These are phyloP conservation scores for Cyberlindnera suaveolens DNA, from an alignment of 805 yeast genomes.

Conservation along the genomic window DNA sequence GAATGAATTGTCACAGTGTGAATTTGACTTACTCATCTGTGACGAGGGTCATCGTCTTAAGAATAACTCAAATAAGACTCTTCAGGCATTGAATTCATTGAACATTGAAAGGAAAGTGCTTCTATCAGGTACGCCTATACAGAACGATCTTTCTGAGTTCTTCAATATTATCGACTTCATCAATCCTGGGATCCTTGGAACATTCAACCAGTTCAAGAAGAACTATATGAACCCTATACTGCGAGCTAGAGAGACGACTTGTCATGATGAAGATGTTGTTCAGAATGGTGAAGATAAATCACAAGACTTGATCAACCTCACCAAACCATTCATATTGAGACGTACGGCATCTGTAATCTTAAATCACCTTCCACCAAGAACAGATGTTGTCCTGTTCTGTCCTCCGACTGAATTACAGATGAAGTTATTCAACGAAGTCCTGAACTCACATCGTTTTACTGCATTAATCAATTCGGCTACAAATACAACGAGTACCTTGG, in stretches of 20 bases:
- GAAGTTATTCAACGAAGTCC: slow-evolving; percentile 45
- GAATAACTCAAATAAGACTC: slow-evolving; percentile 61
- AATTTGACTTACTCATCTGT: slow-evolving; percentile 64
- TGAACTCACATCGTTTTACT: slow-evolving; percentile 25
- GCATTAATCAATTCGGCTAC: slow-evolving; percentile 8
- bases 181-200: slow-evolving; percentile 78
- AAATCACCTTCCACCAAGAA: slow-evolving; percentile 62
- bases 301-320: slow-evolving; percentile 54
- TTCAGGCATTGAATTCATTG: slow-evolving; percentile 48
- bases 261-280: slow-evolving; percentile 42
- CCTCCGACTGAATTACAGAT: slow-evolving; percentile 65
- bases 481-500: slow-evolving; percentile 41
- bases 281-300: slow-evolving; percentile 57
- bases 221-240: slow-evolving; percentile 65
- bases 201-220: slow-evolving; percentile 50
- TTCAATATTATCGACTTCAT: slow-evolving; percentile 74
- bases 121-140: slow-evolving; percentile 89
- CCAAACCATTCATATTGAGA: slow-evolving; percentile 65
- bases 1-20: slow-evolving; percentile 36
- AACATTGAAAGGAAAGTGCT: slow-evolving; percentile 45
- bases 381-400: slow-evolving; percentile 72
- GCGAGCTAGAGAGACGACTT: slow-evolving; percentile 59
- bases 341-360: slow-evolving; percentile 56
- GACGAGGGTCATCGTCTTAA: slow-evolving; percentile 96
- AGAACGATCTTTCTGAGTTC: slow-evolving; percentile 83